Evolutionary conservation across 176 grass and related monocot genomes (phyloP), one percentile per base, ranked within the genome.

Genomic region (Musa troglodytarum): DNA sequence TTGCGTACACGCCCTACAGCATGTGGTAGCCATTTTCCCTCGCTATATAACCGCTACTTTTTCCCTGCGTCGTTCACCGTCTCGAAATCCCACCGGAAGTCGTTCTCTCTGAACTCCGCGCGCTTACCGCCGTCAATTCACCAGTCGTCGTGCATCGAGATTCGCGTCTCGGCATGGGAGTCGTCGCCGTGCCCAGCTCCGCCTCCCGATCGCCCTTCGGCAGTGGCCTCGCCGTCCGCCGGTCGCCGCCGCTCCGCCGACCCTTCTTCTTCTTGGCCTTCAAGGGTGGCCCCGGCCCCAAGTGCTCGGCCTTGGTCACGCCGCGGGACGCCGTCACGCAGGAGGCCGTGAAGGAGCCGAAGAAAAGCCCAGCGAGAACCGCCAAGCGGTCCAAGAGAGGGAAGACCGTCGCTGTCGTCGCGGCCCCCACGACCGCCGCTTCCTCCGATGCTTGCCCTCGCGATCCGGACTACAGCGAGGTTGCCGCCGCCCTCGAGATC

Each of bases 401-500:
- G 16, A 55, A 68, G 68, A 58, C 24, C 29, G 51, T 62, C 26
- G 54, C 71, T 25, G 28, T 6, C 61, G 10, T 55, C 53, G 72
- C 58, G 24, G 70, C 21, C 50, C 54, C 52, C 77, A 28, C 62
- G 4, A 78, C 83, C 1, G 68, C 50, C 6, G 54, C 76, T 70
- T 5, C 68, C 3, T 8, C 61, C 7, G 14, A 74, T 4, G 69
- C 71, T 28, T 86, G 78, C 76, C 64, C 84, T 64, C 34, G 17
- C 21, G 80, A 69, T 74, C 74, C 82, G 77, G 86, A 92, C 26
- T 97, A 90, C 79, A 84, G 84, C 79, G 86, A 92, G 81, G 87
- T 97, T 19, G 87, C 93, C n/a, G 93, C 90, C 52, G 75, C 82
- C 66, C 81, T 97, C 12, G 93, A 97, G 90, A 93, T 73, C 82